Base-by-base conservation (phyloP, 306 rosid genomes). In the Vigna trinervia region DNA sequence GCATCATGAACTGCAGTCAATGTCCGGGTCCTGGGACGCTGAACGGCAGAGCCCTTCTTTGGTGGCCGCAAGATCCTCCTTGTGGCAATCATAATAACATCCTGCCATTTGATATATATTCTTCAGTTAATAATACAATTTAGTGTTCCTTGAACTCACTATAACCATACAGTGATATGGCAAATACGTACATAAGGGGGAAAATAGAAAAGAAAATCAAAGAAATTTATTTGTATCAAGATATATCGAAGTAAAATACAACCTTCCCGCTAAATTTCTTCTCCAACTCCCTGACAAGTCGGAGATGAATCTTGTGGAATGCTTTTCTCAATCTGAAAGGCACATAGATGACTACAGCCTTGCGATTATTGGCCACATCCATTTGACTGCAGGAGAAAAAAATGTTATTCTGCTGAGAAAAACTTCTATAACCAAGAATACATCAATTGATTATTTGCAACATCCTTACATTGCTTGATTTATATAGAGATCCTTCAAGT, bases 201-300 rank as follows among this genome's bases (percentile, higher is more conserved):
- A 2, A 43, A 4, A 20, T 5, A 70, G 22, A 10, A 17, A 6
- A 38, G 3, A 19, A 51, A 22, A 47, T 17, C 4, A 56, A 54
- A 34, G 12, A 36, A 19, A n/a, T 2, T 39, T 38, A 28, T 45
- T 56, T 62, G 32, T 46, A 56, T 53, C 47, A 80, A 17, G 30
- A 52, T 20, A 20, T 3, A 73, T 4, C 19, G 57, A 13, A 59
- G 71, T 39, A 62, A 39, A 28, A 48, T 34, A 51, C 46, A 62
- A 89, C 97, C 94, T 89, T 91, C 38, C 96, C 96, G 61, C 96
- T 91, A 80, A 87, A 89, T 67, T 86, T 91, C 75, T 91, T 91
- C 79, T 89, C 97, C 69, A 91, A 74, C 82, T 91, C 94, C 63
- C 97, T 79, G 36, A 89, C 87, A 54, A 91, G 97, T 13, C 97